These are phyloP conservation scores for Backusella liffmaniae DNA, from an alignment of 192 early-diverging fungal genomes.

Conservation along the genomic window DNA sequence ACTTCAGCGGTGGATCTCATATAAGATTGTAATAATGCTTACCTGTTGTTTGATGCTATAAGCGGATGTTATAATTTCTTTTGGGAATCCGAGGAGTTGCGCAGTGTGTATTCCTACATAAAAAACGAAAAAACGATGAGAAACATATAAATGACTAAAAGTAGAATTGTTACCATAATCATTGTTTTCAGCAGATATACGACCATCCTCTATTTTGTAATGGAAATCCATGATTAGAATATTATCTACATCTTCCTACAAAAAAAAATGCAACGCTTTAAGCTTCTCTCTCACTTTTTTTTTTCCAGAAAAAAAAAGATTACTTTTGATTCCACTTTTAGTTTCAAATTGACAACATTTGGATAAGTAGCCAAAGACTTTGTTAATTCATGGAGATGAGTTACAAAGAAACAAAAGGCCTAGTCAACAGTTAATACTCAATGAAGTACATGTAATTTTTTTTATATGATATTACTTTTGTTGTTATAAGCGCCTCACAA, in stretches of 20 bases:
- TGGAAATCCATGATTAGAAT: conserved; percentile 37
- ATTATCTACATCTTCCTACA: conserved; percentile 8
- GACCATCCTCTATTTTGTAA: conserved; percentile 48
- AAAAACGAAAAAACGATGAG: background rate
- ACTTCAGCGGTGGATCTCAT: background rate
- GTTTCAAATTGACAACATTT: conserved; percentile 60
- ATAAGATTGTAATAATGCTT: background rate
- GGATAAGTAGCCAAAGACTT: conserved; percentile 37
- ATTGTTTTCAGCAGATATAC: conserved; percentile 45
- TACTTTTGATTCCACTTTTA: conserved; percentile 45
- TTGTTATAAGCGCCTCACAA: conserved; percentile 58
- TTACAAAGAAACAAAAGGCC: conserved; percentile 58
- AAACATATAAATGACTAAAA: background rate
- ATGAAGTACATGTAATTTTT: too few relatives aligned
- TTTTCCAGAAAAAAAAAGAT: background rate
- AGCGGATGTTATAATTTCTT: background rate
- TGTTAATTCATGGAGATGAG: conserved; percentile 75
- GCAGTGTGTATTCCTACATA: background rate
- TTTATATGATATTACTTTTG: conserved; percentile 35
- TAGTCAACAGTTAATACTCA: background rate
- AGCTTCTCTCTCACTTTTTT: background rate
- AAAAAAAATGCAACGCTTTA: background rate
- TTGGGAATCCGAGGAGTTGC: background rate
- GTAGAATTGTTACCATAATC: conserved; percentile 22
- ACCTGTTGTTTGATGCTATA: background rate